Percentiles rank a stretch among this genome's conserved stretches.
Conservation (phyloP, 2,329 filamentous ascomycete species). For the Elsinoe necatrix region DNA sequence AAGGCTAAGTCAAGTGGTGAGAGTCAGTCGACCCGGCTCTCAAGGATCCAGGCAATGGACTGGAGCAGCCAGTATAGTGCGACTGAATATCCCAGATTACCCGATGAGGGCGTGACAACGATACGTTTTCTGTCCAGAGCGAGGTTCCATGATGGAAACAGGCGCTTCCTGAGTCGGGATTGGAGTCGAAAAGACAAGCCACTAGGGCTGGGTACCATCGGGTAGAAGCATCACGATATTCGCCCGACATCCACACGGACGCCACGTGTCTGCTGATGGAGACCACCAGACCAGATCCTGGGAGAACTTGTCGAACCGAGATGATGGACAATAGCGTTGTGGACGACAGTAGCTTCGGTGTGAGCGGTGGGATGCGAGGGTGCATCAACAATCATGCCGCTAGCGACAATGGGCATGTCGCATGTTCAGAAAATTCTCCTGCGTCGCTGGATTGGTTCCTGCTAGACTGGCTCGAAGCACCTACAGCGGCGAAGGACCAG, state of each 20-base stretch:
- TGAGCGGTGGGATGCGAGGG: not conserved
- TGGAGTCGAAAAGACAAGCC: constrained; percentile 8
- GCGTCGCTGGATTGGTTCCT: not conserved
- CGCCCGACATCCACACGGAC: not conserved
- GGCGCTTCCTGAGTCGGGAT: not conserved
- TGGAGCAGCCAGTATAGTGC: not conserved
- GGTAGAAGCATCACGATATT: not conserved
- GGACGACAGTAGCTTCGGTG: not conserved
- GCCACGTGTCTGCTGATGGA: not conserved
- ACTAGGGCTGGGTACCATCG: not conserved
- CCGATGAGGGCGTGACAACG: not conserved
- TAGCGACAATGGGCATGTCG: not conserved
- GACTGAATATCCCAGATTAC: not conserved
- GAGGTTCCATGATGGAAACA: constrained; percentile 6
- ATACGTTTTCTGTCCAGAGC: constrained; percentile 4
- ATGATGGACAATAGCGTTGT: constrained; percentile 4
- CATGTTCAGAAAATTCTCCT: not conserved
- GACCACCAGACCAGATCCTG: not conserved
- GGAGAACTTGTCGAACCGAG: constrained; percentile 4
- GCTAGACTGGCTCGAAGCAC: not conserved
- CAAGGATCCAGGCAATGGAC: constrained; percentile 4
- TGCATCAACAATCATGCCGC: not conserved
- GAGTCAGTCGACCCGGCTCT: constrained; percentile 4
- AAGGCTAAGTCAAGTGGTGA: not conserved
- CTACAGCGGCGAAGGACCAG: not conserved